Base-by-base conservation (phyloP, 805 yeast species). In the Kurtzmaniella fragi region DNA sequence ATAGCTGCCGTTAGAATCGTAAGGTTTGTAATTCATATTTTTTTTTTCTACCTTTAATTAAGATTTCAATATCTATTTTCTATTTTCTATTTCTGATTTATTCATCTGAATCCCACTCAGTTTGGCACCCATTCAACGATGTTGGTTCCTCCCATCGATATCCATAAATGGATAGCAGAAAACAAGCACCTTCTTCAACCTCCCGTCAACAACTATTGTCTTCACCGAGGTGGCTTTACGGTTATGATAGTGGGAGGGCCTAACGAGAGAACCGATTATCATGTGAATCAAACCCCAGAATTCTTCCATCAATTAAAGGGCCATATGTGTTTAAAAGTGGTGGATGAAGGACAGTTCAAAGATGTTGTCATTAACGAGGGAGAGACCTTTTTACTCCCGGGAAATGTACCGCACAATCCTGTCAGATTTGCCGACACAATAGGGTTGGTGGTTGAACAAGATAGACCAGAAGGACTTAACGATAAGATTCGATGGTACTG, bases 161-260 rank as follows among this genome's bases (percentile, higher is more conserved):
- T 90, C 48, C 75, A 78, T 23, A 77, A 78, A 49, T 90, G 97
- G 96, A 73, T 90, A 13, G 67, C 70, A 30, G 95, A 85, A 52
- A 86, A 90, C 59, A 68, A 71, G 16, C 78, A 84, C 47, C 70
- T 86, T 11, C 71, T 90, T 29, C 81, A 85, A 57, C 97, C 97
- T 1, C 97, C 97, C 1, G 96, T 90, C 27, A 88, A 88, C 60
- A 90, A 90, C 56, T 90, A 64, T 63, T 88, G 96, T 54, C 75
- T 90, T 23, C 95, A 90, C 60, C 71, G 89, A 35, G 96, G 95
- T 4, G 96, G 96, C 0, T 85, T 84, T 57, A 89, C 96, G 0
- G 88, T 89, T 28, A 90, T 90, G 96, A 80, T 89, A 37, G 95
- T 90, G 1, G 97, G 97, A 12, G 97, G 97, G 0, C 97, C 97